phyloP scores from a whole-genome alignment of 2,329 filamentous ascomycete genomes.

The Decorospora gaudefroyi region DNA sequence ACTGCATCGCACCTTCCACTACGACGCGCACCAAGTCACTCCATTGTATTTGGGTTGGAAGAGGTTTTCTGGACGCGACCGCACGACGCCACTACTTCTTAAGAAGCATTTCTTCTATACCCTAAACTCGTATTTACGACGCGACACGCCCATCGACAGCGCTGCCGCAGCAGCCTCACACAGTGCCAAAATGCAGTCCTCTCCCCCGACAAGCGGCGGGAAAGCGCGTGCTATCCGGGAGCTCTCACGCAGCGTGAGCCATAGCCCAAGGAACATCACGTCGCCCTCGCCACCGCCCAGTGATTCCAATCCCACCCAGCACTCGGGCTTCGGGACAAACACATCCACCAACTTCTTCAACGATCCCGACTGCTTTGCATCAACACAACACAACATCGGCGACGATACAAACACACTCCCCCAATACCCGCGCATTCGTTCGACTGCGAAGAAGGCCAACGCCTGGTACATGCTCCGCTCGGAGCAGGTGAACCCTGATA shows the following conservation, averaged over 20 bases:
- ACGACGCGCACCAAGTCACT: slow-evolving; percentile 17
- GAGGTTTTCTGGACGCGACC: slow-evolving; percentile 23
- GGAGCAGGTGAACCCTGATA: slow-evolving; percentile 43
- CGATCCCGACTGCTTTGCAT: slow-evolving; percentile 46
- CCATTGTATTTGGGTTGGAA: slow-evolving; percentile 26
- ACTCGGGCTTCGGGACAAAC: slow-evolving; percentile 35
- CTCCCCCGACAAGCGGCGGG: slow-evolving; percentile 44
- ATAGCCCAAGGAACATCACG: slow-evolving; percentile 40
- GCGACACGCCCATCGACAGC: slow-evolving; percentile 34
- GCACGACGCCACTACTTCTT: slow-evolving; percentile 25
- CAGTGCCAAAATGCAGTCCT: slow-evolving; percentile 42
- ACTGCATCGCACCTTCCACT: slow-evolving; percentile 41
- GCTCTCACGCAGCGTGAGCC: slow-evolving; percentile 43
- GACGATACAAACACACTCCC: slow-evolving; percentile 44
- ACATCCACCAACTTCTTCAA: slow-evolving; percentile 39
- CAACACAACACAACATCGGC: slow-evolving; percentile 47
- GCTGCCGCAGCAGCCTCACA: slow-evolving; percentile 28
- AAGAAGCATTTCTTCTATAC: slow-evolving; percentile 37
- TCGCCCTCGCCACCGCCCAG: slow-evolving; percentile 38
- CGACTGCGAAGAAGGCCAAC: slow-evolving; percentile 47
- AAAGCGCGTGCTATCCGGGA: slow-evolving; percentile 47
- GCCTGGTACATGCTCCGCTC: slow-evolving; percentile 45
- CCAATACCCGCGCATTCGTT: slow-evolving; percentile 43
- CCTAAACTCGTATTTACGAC: slow-evolving; percentile 35
- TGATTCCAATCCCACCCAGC: slow-evolving; percentile 46